Evolutionary conservation across 306 rosid genomes (phyloP), one percentile per base, ranked within the genome.

Genomic region (Quercus ilex): DNA sequence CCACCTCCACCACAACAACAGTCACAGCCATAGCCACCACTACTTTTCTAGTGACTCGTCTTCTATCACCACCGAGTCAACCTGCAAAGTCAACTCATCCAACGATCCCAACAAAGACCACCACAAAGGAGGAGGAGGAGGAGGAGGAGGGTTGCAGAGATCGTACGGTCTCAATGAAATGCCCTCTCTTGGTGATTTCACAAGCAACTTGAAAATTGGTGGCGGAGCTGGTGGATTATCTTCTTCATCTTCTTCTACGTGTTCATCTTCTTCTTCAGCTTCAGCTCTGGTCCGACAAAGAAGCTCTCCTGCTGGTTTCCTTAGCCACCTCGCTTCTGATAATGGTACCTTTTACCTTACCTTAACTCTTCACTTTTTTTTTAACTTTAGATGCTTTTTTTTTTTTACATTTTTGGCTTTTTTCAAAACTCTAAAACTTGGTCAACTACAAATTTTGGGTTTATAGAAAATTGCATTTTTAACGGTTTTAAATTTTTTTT

Each of bases 231-330:
- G 38, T 0, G 41, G 46, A 41, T 41, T 41, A 71, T 73, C 88
- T 25, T 76, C 80, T 8, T 69, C 90, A 0, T 71, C 89, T 1
- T 62, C 86, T 13, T 63, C 46, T 38, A 0, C 46, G 46, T 38
- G 46, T 38, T 38, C 46, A 7, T 38, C 46, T 38, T 38, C 46
- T 41, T 41, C 46, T 41, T 41, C 46, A 2, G 46, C 86, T 5
- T 84, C 90, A 3, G 76, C 89, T 73, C 76, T 93, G 87, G 80
- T 91, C 49, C 92, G 99, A 31, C 99, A 95, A 92, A 87, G 86
- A 78, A 95, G 99, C 86, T 91, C 99, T 4, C 99, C 99, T 18
- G 94, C 99, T 20, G 98, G 94, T 19, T 91, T 95, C 76, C 86
- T 90, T 69, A 71, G 86, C 83, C 91, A 92, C 26, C 88, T 90